Evolutionary conservation across 345 rosid genomes (phyloP).

Genomic region (Citrus inodora): DNA sequence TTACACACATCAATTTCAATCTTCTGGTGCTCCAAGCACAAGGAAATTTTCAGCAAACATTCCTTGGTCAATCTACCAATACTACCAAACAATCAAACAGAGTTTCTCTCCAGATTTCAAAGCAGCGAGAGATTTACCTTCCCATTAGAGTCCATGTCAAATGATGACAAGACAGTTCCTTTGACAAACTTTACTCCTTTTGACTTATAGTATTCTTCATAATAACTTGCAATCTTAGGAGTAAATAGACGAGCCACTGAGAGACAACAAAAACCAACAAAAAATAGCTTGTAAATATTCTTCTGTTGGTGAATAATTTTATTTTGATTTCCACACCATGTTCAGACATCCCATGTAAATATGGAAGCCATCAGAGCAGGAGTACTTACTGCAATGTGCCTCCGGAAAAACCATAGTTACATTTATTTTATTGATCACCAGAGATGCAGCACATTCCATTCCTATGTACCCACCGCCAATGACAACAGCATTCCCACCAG

Average conservation of each 20-base stretch:
- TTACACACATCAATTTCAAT: neutral
- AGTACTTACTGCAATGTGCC: conserved; percentile 81
- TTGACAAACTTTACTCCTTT: conserved; percentile 83
- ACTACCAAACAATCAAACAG: neutral
- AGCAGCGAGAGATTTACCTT: conserved; percentile 38
- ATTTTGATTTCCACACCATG: neutral
- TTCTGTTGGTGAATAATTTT: neutral
- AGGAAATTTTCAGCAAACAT: neutral
- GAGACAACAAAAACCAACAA: conserved; percentile 6
- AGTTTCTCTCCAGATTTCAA: neutral
- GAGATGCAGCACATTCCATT: conserved; percentile 98
- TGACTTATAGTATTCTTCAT: conserved; percentile 68
- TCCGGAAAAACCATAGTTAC: conserved; percentile 99
- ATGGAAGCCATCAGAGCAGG: neutral
- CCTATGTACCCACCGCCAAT: conserved; percentile 98
- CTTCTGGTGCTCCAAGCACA: neutral
- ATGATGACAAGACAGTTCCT: conserved; percentile 79
- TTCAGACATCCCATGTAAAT: neutral
- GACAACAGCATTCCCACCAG: conserved; percentile 80
- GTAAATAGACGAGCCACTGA: conserved; percentile 95
- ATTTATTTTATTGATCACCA: conserved; percentile 82
- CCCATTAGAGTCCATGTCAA: conserved; percentile 60
- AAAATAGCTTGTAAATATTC: neutral
- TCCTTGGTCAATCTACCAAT: neutral
- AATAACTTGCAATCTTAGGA: conserved; percentile 72